phyloP scores from a whole-genome alignment of 371 early-diverging fungal genomes.

The Thermomucor indicae-seudaticae region DNA sequence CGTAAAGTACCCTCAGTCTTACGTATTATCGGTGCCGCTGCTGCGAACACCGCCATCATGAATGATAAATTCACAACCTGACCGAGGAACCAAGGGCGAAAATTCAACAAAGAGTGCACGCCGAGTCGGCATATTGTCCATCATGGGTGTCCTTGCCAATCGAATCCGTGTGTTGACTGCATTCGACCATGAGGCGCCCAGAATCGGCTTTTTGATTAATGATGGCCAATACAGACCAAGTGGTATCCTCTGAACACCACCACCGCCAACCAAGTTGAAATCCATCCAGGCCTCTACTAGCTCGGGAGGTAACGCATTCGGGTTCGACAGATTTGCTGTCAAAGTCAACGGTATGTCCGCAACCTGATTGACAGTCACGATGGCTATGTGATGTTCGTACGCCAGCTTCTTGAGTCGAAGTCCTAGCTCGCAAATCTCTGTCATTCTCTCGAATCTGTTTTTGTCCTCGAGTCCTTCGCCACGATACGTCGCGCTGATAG shows the following conservation, averaged over 20 bases:
- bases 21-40: neutral
- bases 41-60: conserved; percentile 16
- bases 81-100: conserved; percentile 23
- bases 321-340: neutral
- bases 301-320: conserved; percentile 2
- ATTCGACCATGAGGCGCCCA: conserved; percentile 79
- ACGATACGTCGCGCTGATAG: conserved; percentile 77
- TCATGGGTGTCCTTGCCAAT: conserved; percentile 43
- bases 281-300: conserved; percentile 30
- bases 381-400: conserved; percentile 50
- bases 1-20: neutral
- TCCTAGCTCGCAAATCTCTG: conserved; percentile 58
- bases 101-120: conserved; percentile 41
- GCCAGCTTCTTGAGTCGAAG: conserved; percentile 59
- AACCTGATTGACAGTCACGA: conserved; percentile 54
- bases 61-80: conserved; percentile 33
- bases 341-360: conserved; percentile 18
- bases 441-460: conserved; percentile 38
- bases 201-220: conserved; percentile 53
- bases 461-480: conserved; percentile 26
- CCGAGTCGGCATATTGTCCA: conserved; percentile 20
- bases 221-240: conserved; percentile 40
- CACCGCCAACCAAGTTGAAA: conserved; percentile 18
- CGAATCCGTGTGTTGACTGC: conserved; percentile 67
- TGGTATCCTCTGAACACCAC: conserved; percentile 13